Evolutionary conservation across 106 monocot genomes (phyloP).

Genomic region (Dendrobium huoshanense): DNA sequence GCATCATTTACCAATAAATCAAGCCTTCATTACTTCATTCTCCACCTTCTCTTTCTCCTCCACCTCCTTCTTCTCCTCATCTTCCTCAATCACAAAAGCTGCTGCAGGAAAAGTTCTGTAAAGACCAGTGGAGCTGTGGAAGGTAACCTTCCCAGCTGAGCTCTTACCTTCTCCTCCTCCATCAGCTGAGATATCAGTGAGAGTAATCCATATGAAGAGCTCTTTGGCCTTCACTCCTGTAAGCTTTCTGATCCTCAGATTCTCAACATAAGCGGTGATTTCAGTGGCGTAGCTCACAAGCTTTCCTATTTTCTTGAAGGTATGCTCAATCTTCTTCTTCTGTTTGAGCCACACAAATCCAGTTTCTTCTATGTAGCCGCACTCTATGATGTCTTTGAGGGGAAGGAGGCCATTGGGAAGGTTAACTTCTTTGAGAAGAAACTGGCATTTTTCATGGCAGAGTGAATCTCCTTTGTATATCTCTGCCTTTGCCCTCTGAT

Average conservation of each 20-base stretch:
- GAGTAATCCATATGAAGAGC: neutral
- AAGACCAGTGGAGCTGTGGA: neutral
- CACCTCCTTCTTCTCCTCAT: neutral
- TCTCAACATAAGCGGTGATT: neutral
- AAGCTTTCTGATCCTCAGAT: neutral
- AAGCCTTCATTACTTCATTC: no score
- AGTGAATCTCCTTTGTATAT: constrained; percentile 26
- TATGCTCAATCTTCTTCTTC: neutral
- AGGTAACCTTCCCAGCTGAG: neutral
- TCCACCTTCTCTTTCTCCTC: neutral
- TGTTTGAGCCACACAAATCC: neutral
- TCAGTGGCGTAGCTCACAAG: neutral
- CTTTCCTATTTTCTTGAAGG: neutral
- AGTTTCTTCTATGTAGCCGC: constrained; percentile 32
- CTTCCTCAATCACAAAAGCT: neutral
- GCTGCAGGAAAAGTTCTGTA: neutral
- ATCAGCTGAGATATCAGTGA: neutral
- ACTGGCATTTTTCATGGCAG: constrained; percentile 33
- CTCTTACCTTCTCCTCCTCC: neutral
- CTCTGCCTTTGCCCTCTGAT: neutral
- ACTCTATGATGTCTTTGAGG: constrained; percentile 40
- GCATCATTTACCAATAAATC: no score
- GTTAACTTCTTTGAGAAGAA: constrained; percentile 30
- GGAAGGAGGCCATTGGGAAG: constrained; percentile 50
- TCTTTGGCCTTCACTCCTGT: constrained; percentile 3